A percentile compares a stretch with the other conserved stretches of the same genome.
phyloP scores from a whole-genome alignment of 768 basidiomycete species.

The Xerocomus spinulosus region DNA sequence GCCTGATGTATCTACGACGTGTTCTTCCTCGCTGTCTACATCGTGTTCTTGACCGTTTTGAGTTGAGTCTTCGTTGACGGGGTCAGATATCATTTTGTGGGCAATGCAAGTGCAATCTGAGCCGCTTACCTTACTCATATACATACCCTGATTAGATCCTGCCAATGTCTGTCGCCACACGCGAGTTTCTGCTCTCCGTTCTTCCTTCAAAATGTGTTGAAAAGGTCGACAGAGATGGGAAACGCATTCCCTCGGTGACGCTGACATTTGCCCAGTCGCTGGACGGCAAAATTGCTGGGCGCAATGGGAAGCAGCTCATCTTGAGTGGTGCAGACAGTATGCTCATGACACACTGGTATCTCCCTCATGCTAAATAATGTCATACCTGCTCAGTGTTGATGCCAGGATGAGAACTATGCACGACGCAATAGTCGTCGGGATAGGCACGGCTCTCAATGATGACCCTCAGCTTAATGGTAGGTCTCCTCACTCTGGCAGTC shows the following conservation, averaged over 20 bases:
- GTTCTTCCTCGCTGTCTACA: slow-evolving; percentile 34
- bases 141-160: too few relatives aligned
- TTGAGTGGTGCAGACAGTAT: slow-evolving; percentile 86
- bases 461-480: slow-evolving; percentile 91
- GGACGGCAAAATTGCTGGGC: slow-evolving; percentile 85
- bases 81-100: slow-evolving; percentile 20
- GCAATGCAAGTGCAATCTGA: too few relatives aligned
- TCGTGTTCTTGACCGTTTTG: slow-evolving; percentile 21
- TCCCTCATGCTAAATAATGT: background rate
- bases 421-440: slow-evolving; percentile 87
- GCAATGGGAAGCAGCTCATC: slow-evolving; percentile 64
- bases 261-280: slow-evolving; percentile 83
- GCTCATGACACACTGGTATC: slow-evolving; percentile 90
- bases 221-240: slow-evolving; percentile 12
- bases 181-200: slow-evolving; percentile 28
- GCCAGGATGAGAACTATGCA: slow-evolving; percentile 87
- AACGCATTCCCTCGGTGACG: slow-evolving; percentile 57
- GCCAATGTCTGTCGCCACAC: slow-evolving; percentile 7
- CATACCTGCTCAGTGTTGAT: slow-evolving; percentile 1
- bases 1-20: slow-evolving; percentile 20
- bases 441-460: slow-evolving; percentile 87
- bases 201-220: slow-evolving; percentile 15
- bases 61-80: too few relatives aligned
- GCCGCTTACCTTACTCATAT: too few relatives aligned
- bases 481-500: slow-evolving; percentile 21